Evolutionary conservation across 495 filamentous ascomycete species (phyloP), one percentile per base, ranked within the genome.

Genomic region (Thermothielavioides terrestris): DNA sequence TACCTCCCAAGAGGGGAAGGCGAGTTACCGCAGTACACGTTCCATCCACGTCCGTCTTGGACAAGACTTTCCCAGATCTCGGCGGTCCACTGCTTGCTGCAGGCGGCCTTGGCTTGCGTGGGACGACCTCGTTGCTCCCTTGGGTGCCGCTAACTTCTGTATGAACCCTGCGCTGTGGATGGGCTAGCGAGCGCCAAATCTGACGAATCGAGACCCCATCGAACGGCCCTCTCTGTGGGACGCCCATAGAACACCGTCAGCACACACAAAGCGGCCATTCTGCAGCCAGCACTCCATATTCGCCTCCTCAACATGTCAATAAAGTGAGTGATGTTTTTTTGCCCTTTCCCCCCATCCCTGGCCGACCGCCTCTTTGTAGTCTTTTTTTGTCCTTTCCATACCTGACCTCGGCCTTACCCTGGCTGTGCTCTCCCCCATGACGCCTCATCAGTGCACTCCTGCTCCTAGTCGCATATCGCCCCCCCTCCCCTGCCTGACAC

Each of bases 231-330:
- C 38, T 32, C 35, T 55, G 62, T 61, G 57, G 62, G 60, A 60
- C 59, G 58, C 52, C 57, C 50, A 38, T 47, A 54, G 50, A 44
- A 49, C 52, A 60, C 41, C 55, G n/a, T 57, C 54, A 52, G 49
- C 52, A 49, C 48, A 43, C 52, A 46, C 52, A 39, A 49, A 43
- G 50, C n/a, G 63, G 51, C 56, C 50, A 56, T 58, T 41, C 62
- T 66, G 66, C 64, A 66, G 66, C 66, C 66, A 66, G 65, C 21
- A 22, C 15, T 7, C 6, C 14, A 61, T 64, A 68, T 63, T 65
- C 65, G 59, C 59, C 64, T 55, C 61, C 56, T 70, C 63, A 73
- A 69, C 64, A 83, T 83, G 80, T 83, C 80, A 71, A 75, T 83
- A 74, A 82, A 83, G 80, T 83, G 76, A 67, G 77, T 76, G 57